Base-by-base conservation (phyloP, 768 basidiomycete species). In the Wakefieldia striispora region DNA sequence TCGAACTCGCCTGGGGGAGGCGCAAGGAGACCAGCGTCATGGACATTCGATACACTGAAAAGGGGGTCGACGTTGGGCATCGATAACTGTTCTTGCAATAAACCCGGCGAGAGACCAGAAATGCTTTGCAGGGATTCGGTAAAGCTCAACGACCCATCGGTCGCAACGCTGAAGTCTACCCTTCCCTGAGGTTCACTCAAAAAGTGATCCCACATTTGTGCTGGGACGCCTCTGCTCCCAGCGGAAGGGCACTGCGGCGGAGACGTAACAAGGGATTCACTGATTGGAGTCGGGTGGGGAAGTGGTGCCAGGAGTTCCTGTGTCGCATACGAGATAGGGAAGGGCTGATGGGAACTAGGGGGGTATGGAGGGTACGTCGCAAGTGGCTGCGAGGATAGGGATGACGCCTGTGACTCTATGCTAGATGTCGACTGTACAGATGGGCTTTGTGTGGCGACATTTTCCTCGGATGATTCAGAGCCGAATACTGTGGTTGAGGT, bases 401-500 rank as follows among this genome's bases (percentile, higher is more conserved):
- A 64, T 10, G 51, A 60, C 41, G 17, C 60, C 44, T 59, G 68
- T 10, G 41, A 50, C 6, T 45, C 31, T 16, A 57, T 40, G 29
- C 7, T 46, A 34, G 56, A 41, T 29, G 51, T 55, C 10, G 45
- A 33, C 50, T 24, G 43, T 24, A 37, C 14, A 21, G 60, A 51
- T 17, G 45, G 17, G 16, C 40, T 47, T 8, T 53, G 55, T 12
- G 65, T 63, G 1, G n/a, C n/a, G n/a, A 49, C 46, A 24, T 37
- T 54, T 31, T 47, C 39, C 23, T 59, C 63, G 8, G 44, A 49
- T 37, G 56, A 58, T 13, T 51, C 43, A 19, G 61, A 57, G 4
- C 23, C 3, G 2, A 81, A 79, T 8, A 75, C 65, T 6, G 77
- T 76, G 14, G 74, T 73, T 0, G 82, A 81, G 29, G 79, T 50